phyloP scores from a whole-genome alignment of 2,329 filamentous ascomycete species.

The Sporothrix curviconia region DNA sequence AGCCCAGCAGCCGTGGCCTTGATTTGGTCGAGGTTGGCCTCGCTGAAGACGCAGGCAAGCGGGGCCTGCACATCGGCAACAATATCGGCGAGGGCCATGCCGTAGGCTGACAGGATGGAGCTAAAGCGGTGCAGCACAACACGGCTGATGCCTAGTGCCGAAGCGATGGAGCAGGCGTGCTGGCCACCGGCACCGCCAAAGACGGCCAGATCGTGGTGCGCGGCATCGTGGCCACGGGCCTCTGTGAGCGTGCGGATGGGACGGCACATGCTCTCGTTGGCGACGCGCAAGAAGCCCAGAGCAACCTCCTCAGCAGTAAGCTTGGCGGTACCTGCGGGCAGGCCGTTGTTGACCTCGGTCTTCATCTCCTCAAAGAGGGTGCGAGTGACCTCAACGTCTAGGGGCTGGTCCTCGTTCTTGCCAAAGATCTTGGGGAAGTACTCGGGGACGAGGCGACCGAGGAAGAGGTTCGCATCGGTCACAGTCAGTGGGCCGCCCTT shows the following conservation, averaged over 20 bases:
- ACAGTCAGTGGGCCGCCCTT: constrained; percentile 43
- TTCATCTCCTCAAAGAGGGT: constrained; percentile 85
- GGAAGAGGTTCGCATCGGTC: constrained; percentile 60
- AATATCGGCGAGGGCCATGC: constrained; percentile 86
- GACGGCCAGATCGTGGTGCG: constrained; percentile 79
- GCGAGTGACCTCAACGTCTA: constrained; percentile 64
- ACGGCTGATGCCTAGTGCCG: constrained; percentile 74
- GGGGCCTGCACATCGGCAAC: constrained; percentile 84
- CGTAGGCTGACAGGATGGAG: constrained; percentile 82
- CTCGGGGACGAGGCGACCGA: constrained; percentile 49
- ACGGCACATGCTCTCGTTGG: constrained; percentile 64
- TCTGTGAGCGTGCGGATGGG: constrained; percentile 87
- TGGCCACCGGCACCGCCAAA: constrained; percentile 90
- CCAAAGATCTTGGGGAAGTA: constrained; percentile 66
- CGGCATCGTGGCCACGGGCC: constrained; percentile 83
- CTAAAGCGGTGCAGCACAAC: constrained; percentile 83
- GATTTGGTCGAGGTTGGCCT: constrained; percentile 30
- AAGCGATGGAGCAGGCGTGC: constrained; percentile 80
- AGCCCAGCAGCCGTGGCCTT: constrained; percentile 46
- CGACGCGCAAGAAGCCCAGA: constrained; percentile 55
- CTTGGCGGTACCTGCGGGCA: constrained; percentile 44
- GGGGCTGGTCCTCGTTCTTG: constrained; percentile 61
- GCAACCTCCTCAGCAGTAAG: constrained; percentile 58
- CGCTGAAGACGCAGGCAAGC: constrained; percentile 53
- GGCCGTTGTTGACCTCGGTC: constrained; percentile 68